Evolutionary conservation across 2,329 filamentous ascomycete genomes (phyloP), one percentile per base, ranked within the genome.

Genomic region (Hypoxylon rubiginosum): DNA sequence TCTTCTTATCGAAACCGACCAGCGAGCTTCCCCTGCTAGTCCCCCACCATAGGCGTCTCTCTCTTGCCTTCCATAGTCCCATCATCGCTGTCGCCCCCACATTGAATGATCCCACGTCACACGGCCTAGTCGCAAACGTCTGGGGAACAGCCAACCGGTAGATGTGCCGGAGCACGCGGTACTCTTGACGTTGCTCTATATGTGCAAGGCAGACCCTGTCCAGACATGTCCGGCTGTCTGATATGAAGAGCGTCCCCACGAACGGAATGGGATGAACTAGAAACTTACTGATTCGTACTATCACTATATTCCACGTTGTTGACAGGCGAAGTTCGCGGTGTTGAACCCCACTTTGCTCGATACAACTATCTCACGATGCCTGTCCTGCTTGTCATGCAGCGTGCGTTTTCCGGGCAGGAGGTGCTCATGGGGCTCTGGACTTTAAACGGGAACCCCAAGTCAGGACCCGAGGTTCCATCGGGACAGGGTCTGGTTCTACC

Each of bases 21-120:
- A 11, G 39, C 39, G 17, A 63, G 56, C 56, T 28, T 50, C 24
- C 24, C 51, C 36, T 9, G 17, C 45, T 28, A 54, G 51, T 17
- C 45, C 62, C 62, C 63, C 60, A 67, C 60, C 45, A 53, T 32
- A 19, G 24, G 30, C 58, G 60, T 48, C 56, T 59, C 43, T 66
- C 60, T 66, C 59, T 64, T 61, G 21, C 64, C 58, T 45, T 62
- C 43, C 53, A 36, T 48, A 52, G 10, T 56, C 49, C 51, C 58
- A 34, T 58, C 67, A 41, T 50, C 56, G 28, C 36, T 53, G 43
- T 32, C 43, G 50, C 62, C 65, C 67, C 67, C 65, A 67, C 67
- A 63, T 64, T 63, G 36, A 53, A 62, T 55, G 67, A 69, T 62
- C 64, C 63, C 58, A 64, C 67, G 67, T 67, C 64, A 62, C 67